Conservation (phyloP, 179 eudicot species). For the Silene noctiflora region DNA sequence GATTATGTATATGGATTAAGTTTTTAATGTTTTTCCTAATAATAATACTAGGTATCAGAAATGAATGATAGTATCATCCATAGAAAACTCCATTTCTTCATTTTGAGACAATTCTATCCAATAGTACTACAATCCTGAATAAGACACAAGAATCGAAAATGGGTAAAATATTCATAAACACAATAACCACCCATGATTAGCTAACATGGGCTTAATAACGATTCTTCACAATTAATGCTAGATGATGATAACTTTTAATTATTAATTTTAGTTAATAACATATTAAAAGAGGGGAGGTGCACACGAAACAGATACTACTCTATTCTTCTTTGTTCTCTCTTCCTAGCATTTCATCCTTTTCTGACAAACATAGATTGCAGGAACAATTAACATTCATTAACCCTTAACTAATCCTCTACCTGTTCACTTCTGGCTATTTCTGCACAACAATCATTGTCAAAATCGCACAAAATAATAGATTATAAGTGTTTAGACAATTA, state of each 20-base stretch:
- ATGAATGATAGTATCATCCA: too few species aligned
- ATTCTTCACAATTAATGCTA: slow-evolving; percentile 26
- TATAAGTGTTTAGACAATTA: too few species aligned
- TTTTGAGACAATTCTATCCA: slow-evolving; percentile 23
- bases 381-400: slow-evolving; percentile 12
- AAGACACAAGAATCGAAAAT: slow-evolving; percentile 30
- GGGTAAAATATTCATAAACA: slow-evolving; percentile 33
- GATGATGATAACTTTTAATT: slow-evolving; percentile 18
- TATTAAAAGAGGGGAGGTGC: slow-evolving; percentile 7
- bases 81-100: neutral
- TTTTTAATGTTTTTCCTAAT: too few species aligned
- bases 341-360: slow-evolving; percentile 28
- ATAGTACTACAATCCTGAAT: slow-evolving; percentile 30
- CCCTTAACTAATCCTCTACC: slow-evolving; percentile 8
- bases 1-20: too few species aligned
- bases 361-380: slow-evolving; percentile 30
- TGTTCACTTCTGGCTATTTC: slow-evolving; percentile 23
- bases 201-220: slow-evolving; percentile 40
- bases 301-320: slow-evolving; percentile 36
- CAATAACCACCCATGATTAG: slow-evolving; percentile 42
- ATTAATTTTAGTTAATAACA: neutral
- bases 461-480: too few species aligned
- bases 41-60: too few species aligned
- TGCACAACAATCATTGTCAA: slow-evolving; percentile 18
- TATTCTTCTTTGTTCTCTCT: neutral